Percentiles rank a stretch among this genome's conserved stretches.
These are phyloP conservation scores for Cymbopogon flexuosus DNA, from an alignment of 202 grass and related monocot species.

Conservation along the genomic window DNA sequence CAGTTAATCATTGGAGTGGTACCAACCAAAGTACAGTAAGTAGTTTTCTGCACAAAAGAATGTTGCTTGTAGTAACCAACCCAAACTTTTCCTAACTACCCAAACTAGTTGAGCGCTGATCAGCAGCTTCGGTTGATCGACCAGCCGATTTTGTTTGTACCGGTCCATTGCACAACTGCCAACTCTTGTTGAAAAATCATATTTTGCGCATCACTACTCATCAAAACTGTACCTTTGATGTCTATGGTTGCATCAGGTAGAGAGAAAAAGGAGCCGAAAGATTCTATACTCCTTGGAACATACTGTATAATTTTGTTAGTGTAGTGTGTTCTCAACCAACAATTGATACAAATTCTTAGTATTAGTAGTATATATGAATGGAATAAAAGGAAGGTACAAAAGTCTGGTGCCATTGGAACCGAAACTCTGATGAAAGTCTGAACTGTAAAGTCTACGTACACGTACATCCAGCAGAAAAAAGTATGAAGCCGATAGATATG, in stretches of 20 bases:
- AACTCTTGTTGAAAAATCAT: not conserved
- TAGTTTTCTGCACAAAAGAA: not conserved
- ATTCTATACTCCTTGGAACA: too few species aligned
- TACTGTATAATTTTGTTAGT: too few species aligned
- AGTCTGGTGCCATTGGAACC: not conserved
- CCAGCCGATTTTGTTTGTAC: not conserved
- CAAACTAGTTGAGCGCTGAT: not conserved
- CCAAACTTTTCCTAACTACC: not conserved
- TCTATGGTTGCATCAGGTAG: not conserved
- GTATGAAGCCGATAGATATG: not conserved
- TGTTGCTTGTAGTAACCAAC: not conserved
- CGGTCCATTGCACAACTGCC: not conserved
- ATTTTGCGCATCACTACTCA: not conserved
- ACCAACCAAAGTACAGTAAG: not conserved
- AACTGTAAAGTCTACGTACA: constrained; percentile 2
- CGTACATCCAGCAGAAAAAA: not conserved
- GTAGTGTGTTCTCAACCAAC: constrained; percentile 15
- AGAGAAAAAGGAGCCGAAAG: too few species aligned
- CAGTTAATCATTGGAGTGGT: not conserved
- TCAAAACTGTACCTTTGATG: not conserved
- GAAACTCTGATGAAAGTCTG: constrained; percentile 16
- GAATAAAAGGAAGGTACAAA: not conserved
- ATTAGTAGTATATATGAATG: not conserved
- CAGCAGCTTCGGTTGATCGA: not conserved
- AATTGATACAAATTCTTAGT: not conserved